phyloP scores from a whole-genome alignment of 768 basidiomycete species.

The Leccinum subtestaceum region DNA sequence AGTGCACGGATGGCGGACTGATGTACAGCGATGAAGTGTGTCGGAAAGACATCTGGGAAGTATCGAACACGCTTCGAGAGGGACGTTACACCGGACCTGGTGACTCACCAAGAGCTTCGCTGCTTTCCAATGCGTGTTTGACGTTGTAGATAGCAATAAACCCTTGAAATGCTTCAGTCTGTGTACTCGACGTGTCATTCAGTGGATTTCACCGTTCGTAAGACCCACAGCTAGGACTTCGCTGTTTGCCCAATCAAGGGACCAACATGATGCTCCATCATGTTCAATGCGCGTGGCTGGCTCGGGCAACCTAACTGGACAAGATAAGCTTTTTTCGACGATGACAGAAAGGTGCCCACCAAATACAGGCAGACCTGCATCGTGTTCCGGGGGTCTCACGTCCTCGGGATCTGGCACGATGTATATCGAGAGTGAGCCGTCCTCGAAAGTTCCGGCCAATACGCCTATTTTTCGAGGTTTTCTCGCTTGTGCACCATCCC shows the following conservation, averaged over 20 bases:
- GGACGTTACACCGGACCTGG: not conserved
- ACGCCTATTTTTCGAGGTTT: constrained; percentile 70
- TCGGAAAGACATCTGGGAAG: constrained; percentile 49
- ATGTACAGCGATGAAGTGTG: constrained; percentile 70
- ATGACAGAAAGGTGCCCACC: constrained; percentile 38
- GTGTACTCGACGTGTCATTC: not conserved
- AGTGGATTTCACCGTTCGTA: constrained; percentile 60
- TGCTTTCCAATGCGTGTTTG: constrained; percentile 39
- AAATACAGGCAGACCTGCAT: constrained; percentile 41
- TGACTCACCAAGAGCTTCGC: constrained; percentile 32
- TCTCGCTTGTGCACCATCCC: constrained; percentile 19
- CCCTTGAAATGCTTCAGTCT: constrained; percentile 34
- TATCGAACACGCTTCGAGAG: not conserved
- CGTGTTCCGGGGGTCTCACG: constrained; percentile 31
- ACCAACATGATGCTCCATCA: constrained; percentile 73
- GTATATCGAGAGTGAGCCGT: constrained; percentile 80
- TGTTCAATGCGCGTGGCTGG: constrained; percentile 73
- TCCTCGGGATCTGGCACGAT: constrained; percentile 76
- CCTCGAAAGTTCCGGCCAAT: constrained; percentile 80
- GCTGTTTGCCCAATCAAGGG: constrained; percentile 89
- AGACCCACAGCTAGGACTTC: constrained; percentile 79
- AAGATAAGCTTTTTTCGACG: not conserved
- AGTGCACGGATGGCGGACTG: constrained; percentile 78
- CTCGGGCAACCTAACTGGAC: constrained; percentile 53
- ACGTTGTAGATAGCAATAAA: constrained; percentile 59